These are phyloP conservation scores for Allomyces macrogynus DNA, from an alignment of 192 early-diverging fungal genomes.

Conservation along the genomic window DNA sequence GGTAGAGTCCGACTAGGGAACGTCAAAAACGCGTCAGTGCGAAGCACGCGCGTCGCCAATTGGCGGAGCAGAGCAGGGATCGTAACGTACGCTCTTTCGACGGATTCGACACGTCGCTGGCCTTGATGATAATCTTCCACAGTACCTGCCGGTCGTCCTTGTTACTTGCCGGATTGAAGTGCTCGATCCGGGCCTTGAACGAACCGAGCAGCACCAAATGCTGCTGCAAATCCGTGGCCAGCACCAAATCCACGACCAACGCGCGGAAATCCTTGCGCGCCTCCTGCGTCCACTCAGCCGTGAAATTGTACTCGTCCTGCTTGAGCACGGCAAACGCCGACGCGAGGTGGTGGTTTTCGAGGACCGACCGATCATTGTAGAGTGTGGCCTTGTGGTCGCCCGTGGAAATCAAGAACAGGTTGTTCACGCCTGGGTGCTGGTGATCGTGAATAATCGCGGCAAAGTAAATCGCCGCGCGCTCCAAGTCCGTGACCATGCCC, in stretches of 20 bases:
- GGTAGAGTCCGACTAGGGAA: constrained; percentile 5
- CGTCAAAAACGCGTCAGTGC: no score
- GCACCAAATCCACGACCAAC: constrained; percentile 19
- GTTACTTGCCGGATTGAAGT: not conserved
- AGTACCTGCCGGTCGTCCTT: not conserved
- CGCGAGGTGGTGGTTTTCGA: constrained; percentile 29
- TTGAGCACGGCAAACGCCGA: constrained; percentile 16
- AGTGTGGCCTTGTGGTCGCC: constrained; percentile 18
- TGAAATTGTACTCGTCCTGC: constrained; percentile 17
- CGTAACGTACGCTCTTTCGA: constrained; percentile 11
- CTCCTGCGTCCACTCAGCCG: constrained; percentile 11
- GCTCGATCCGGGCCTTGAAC: constrained; percentile 21
- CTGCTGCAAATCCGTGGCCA: constrained; percentile 28
- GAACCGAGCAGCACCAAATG: constrained; percentile 28
- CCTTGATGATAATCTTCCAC: constrained; percentile 26
- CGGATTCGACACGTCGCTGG: constrained; percentile 29
- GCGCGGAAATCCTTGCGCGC: constrained; percentile 16
- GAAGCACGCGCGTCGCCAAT: no score
- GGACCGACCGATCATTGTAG: constrained; percentile 29
- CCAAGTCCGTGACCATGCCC: constrained; percentile 9
- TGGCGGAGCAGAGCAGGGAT: no score
- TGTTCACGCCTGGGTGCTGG: constrained; percentile 30
- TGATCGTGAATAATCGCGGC: constrained; percentile 22
- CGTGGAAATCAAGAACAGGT: constrained; percentile 26
- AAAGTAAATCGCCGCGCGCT: constrained; percentile 18